Evolutionary conservation across 345 rosid genomes (phyloP).

Genomic region (Chamaenerion angustifolium): DNA sequence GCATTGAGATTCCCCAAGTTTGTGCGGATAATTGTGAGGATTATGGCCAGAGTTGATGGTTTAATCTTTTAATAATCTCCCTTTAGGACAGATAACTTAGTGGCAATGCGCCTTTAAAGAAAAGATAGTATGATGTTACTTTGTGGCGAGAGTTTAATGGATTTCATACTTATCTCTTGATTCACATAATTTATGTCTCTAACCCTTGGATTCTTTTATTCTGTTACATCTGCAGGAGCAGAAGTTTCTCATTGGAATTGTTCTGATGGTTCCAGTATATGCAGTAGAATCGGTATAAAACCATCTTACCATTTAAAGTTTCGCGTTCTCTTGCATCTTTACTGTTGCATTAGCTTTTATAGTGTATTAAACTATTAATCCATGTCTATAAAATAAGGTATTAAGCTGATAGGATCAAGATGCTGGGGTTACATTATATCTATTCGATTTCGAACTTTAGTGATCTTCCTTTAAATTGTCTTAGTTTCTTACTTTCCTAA

Average conservation of each 20-base stretch:
- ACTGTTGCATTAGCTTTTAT: not conserved
- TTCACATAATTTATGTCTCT: not conserved
- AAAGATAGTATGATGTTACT: no score
- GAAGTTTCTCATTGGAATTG: conserved; percentile 86
- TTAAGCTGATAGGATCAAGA: no score
- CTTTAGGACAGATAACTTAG: no score
- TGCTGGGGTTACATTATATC: no score
- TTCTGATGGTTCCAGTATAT: conserved; percentile 95
- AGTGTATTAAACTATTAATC: not conserved
- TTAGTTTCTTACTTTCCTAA: not conserved
- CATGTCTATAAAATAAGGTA: not conserved
- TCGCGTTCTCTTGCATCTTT: not conserved
- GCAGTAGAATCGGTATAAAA: conserved; percentile 82
- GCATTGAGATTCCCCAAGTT: no score
- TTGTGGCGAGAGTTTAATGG: no score
- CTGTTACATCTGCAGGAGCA: conserved; percentile 64
- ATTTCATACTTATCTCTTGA: no score
- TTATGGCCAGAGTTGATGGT: no score
- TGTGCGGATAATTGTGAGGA: no score
- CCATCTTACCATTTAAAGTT: not conserved
- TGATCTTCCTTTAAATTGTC: not conserved
- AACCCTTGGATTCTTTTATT: not conserved
- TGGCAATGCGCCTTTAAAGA: no score
- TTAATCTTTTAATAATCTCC: no score
- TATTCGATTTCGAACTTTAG: no score